Conservation (phyloP, 1,284 basidiomycete genomes). For the Pseudozyma sp. region DNA sequence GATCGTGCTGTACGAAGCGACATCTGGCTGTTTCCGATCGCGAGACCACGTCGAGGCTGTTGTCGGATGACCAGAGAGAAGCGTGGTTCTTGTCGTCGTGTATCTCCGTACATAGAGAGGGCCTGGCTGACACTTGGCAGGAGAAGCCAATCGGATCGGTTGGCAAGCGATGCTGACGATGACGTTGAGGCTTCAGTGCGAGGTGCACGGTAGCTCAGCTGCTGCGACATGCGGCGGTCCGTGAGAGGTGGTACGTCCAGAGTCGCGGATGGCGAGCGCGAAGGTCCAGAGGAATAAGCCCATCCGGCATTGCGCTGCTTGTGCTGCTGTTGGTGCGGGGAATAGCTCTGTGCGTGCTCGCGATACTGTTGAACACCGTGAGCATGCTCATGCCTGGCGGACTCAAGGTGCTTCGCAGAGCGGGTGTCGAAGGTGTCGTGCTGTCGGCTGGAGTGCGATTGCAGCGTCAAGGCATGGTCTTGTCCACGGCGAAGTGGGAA, state of each 20-base stretch:
- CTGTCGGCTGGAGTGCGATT: background rate
- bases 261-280: conserved; percentile 16
- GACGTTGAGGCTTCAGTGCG: background rate
- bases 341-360: conserved; percentile 2
- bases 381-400: background rate
- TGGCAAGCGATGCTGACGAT: conserved; percentile 1
- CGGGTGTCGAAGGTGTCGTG: background rate
- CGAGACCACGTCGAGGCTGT: conserved; percentile 44
- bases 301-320: conserved; percentile 16
- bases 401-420: background rate
- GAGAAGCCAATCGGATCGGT: conserved; percentile 35
- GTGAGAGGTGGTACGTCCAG: background rate
- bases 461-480: background rate
- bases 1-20: conserved; percentile 43
- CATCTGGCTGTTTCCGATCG: conserved; percentile 53
- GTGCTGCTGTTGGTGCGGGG: conserved; percentile 3
- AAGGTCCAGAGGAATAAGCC: conserved; percentile 14
- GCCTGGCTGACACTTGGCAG: conserved; percentile 38
- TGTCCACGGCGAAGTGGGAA: conserved; percentile 17
- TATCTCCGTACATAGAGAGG: conserved; percentile 27
- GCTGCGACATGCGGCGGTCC: conserved; percentile 7
- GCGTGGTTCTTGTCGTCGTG: conserved; percentile 21
- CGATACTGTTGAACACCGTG: conserved; percentile 4
- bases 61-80: conserved; percentile 52
- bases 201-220: conserved; percentile 9